These are phyloP conservation scores for Corymbia citriodora DNA, from an alignment of 441 rosid species.

Conservation along the genomic window DNA sequence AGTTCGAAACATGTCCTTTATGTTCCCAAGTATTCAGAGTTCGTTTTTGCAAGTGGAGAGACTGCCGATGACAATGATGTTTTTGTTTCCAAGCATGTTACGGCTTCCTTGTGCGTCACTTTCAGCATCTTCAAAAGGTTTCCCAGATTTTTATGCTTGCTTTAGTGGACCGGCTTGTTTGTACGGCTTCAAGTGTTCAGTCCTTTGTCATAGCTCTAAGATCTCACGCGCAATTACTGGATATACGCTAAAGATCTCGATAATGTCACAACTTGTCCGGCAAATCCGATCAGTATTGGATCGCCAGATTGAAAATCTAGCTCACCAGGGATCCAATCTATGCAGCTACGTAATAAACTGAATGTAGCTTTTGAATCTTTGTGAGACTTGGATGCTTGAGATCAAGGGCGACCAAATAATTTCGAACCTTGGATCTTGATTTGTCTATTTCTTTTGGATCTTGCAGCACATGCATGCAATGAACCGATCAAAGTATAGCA, in stretches of 20 bases:
- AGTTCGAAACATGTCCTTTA: not conserved
- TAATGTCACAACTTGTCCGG: not conserved
- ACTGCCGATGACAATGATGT: not conserved
- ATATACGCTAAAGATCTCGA: not conserved
- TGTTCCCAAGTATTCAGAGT: not conserved
- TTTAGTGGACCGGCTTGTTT: not conserved
- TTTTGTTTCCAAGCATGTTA: not conserved
- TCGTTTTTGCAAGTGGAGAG: not conserved
- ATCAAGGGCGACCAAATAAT: not conserved
- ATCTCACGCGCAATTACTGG: not conserved
- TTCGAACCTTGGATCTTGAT: not conserved
- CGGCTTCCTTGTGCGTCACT: not conserved
- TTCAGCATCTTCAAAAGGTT: not conserved
- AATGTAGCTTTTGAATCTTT: not conserved
- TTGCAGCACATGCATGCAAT: not conserved
- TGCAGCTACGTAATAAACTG: not conserved
- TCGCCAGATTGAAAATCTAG: not conserved
- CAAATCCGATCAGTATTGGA: not conserved
- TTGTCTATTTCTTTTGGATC: not conserved
- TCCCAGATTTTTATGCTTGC: not conserved
- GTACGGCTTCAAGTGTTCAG: not conserved
- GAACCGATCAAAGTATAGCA: not conserved
- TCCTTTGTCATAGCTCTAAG: not conserved
- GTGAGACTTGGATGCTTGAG: not conserved
- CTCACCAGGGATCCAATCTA: not conserved